Evolutionary conservation across 78 protist genomes (phyloP), one percentile per base, ranked within the genome.

Genomic region (Dictyostelium brefeldianum): DNA sequence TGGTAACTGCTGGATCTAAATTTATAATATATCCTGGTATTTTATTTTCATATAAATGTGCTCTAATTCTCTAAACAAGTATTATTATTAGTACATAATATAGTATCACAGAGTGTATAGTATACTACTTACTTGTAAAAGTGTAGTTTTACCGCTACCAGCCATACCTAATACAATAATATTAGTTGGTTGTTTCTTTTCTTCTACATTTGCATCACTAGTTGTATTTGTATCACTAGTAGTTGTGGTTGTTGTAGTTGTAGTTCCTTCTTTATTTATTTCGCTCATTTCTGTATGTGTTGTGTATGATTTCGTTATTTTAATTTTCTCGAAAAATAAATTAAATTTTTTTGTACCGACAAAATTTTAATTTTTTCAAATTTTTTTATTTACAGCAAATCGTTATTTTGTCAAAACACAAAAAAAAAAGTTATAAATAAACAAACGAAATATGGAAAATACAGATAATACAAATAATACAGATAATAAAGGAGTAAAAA

Each of bases 111-210:
- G n/a, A n/a, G n/a, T n/a, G n/a, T n/a, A n/a, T n/a, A n/a, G n/a
- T n/a, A n/a, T n/a, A n/a, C n/a, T n/a, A 18, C n/a, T 27, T 18
- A 81, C 91, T 89, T 98, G 99, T 95, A 98, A 75, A 4, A 99
- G 80, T 12, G 99, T 98, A 56, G 99, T 96, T 91, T 99, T 99
- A 20, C 99, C 99, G 57, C 97, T 81, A 10, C 99, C 99, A 0
- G 99, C 99, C 99, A 99, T 98, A 43, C 99, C 99, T 7, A 98
- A 47, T n/a, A 98, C 75, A 7, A 99, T 80, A 31, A 80, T 9
- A 47, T 95, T 98, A 29, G 91, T 81, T 22, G 99, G 99, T 84
- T 84, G 22, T 46, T 96, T 81, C 65, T 84, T 43, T 18, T 27
- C 31, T 27, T 41, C 29, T 48, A 15, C 15, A 29, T n/a, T 57